A percentile compares a stretch with the other conserved stretches of the same genome.
Evolutionary conservation across 2,329 filamentous ascomycete genomes (phyloP).

Genomic region (Diaporthe capsici): DNA sequence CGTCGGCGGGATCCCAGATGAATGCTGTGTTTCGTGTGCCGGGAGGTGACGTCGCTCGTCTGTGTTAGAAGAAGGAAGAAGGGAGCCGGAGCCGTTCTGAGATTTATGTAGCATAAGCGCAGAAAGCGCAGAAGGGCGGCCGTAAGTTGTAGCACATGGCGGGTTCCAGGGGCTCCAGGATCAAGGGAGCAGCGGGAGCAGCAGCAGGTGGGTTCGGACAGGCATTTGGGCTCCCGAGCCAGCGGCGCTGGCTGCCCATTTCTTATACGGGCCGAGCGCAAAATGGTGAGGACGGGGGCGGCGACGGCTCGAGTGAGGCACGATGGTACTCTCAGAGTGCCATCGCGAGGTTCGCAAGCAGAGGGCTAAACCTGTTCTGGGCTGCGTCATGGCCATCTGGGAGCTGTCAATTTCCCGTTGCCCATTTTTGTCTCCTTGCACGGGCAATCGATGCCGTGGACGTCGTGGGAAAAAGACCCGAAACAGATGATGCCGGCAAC

Average conservation of each 20-base stretch:
- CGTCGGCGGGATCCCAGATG: background rate
- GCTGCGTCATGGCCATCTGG: background rate
- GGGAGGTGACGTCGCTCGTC: constrained; percentile 5
- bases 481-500: constrained; percentile 9
- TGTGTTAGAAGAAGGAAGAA: background rate
- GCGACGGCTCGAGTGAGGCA: constrained; percentile 12
- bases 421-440: background rate
- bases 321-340: constrained; percentile 22
- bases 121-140: constrained; percentile 20
- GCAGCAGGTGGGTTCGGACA: constrained; percentile 14
- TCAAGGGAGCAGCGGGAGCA: background rate
- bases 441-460: background rate
- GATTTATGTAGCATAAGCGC: background rate
- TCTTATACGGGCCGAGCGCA: constrained; percentile 21
- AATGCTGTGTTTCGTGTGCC: constrained; percentile 30
- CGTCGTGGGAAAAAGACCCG: background rate
- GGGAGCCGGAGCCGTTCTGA: background rate
- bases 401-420: constrained; percentile 29
- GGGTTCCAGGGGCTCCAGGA: background rate
- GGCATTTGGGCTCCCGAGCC: constrained; percentile 30
- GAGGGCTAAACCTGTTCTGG: constrained; percentile 8
- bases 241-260: constrained; percentile 25
- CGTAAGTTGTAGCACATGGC: background rate
- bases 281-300: constrained; percentile 5
- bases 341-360: background rate